Percentiles rank a stretch among this genome's conserved stretches.
Evolutionary conservation across 192 early-diverging fungal genomes (phyloP).

Genomic region (Entomortierella lignicola): DNA sequence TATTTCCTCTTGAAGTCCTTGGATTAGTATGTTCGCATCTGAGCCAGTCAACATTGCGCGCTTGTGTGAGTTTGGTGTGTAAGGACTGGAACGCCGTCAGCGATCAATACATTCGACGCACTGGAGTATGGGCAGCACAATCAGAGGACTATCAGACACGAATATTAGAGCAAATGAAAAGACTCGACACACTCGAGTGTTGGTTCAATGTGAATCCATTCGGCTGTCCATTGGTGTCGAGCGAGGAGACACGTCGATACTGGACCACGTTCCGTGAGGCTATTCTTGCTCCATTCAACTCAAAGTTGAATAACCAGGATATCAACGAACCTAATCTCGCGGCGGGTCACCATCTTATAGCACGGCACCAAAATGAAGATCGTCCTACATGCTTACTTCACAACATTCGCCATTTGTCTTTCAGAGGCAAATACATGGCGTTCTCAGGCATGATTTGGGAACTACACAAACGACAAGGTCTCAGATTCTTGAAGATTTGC

Average conservation of each 20-base stretch:
- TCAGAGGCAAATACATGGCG: neutral
- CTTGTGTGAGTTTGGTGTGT: constrained; percentile 23
- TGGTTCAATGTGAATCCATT: constrained; percentile 6
- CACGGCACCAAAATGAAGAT: neutral
- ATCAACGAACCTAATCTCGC: too few relatives aligned
- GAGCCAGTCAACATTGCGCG: constrained; percentile 21
- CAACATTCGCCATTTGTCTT: neutral
- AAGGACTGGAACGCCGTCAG: constrained; percentile 28
- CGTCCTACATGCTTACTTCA: neutral
- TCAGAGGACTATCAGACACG: neutral
- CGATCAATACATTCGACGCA: constrained; percentile 16
- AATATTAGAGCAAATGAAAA: constrained; percentile 9
- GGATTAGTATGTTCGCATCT: constrained; percentile 29
- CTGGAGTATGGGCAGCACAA: constrained; percentile 17
- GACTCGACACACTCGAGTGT: constrained; percentile 13
- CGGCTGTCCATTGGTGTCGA: too few relatives aligned
- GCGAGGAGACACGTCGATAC: neutral
- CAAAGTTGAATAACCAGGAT: too few relatives aligned
- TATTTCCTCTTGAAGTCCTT: constrained; percentile 36
- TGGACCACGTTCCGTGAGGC: neutral
- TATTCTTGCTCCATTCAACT: constrained; percentile 7
- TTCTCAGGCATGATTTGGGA: neutral
- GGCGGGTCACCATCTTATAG: too few relatives aligned
- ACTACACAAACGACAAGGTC: too few relatives aligned
- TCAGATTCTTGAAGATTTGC: neutral